Conservation (phyloP, 2,329 filamentous ascomycete species). For the Colletotrichum somersetense region DNA sequence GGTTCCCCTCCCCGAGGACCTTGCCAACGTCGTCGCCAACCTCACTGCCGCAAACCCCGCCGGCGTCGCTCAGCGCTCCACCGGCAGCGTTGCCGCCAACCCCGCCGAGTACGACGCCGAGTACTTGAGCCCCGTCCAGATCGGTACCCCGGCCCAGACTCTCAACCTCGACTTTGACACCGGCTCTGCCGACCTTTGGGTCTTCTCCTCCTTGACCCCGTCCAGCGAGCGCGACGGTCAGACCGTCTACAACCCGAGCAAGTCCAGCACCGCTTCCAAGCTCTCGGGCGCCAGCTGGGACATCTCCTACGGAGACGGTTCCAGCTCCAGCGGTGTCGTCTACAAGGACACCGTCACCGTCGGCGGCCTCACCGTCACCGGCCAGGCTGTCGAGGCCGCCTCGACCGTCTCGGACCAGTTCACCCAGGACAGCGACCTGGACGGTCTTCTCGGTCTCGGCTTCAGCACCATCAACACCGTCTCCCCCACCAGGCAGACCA, state of each 20-base stretch:
- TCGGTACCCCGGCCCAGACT: conserved; percentile 59
- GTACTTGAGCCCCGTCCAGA: conserved; percentile 55
- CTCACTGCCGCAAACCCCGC: conserved; percentile 28
- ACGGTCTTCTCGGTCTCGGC: conserved; percentile 77
- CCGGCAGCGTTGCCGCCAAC: conserved; percentile 47
- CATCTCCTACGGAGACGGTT: conserved; percentile 52
- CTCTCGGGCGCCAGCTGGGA: conserved; percentile 47
- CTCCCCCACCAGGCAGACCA: conserved; percentile 50
- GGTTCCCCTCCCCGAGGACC: conserved; percentile 48
- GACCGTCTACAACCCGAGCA: conserved; percentile 48
- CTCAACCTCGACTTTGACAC: conserved; percentile 61
- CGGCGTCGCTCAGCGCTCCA: conserved; percentile 45
- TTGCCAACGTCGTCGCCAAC: conserved; percentile 46
- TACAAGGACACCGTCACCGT: conserved; percentile 50
- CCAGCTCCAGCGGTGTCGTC: conserved; percentile 48
- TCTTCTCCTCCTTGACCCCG: conserved; percentile 50
- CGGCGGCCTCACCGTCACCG: conserved; percentile 47
- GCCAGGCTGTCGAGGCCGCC: conserved; percentile 51
- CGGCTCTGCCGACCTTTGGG: conserved; percentile 58
- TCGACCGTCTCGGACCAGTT: conserved; percentile 46
- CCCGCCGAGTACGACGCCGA: conserved; percentile 52
- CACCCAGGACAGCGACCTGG: conserved; percentile 48
- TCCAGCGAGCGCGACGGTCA: conserved; percentile 46
- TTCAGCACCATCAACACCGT: conserved; percentile 62
- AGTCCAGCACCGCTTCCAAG: conserved; percentile 47